Conservation (phyloP, 441 rosid species). For the Syzygium malaccense region DNA sequence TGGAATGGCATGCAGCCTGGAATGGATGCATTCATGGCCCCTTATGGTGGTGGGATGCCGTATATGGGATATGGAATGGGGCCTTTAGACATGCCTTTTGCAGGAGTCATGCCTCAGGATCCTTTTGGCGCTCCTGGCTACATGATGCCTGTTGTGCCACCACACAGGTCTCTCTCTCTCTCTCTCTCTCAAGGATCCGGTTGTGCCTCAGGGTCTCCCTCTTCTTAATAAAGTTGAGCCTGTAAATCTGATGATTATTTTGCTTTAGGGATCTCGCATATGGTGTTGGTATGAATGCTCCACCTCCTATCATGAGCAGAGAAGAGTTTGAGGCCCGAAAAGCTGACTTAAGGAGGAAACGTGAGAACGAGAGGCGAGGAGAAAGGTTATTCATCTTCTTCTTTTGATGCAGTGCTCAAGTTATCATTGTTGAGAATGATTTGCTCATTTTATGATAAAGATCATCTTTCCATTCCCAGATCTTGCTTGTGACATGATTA, state of each 20-base stretch:
- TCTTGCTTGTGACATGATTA: background rate
- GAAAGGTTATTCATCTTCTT: conserved; percentile 48
- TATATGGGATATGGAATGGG: conserved; percentile 73
- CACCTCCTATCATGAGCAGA: conserved; percentile 78
- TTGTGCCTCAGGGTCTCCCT: background rate
- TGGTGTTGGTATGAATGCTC: conserved; percentile 71
- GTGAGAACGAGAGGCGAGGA: conserved; percentile 71
- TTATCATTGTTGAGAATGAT: background rate
- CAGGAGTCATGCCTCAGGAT: conserved; percentile 53
- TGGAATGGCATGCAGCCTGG: conserved; percentile 88
- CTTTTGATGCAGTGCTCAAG: background rate
- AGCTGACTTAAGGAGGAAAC: conserved; percentile 80
- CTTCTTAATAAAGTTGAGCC: background rate
- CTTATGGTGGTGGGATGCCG: conserved; percentile 55
- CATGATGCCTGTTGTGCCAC: conserved; percentile 60
- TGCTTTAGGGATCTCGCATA: conserved; percentile 63
- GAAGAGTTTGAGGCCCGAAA: conserved; percentile 92
- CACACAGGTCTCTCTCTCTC: conserved; percentile 41
- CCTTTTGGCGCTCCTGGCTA: conserved; percentile 54
- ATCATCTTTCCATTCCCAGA: background rate
- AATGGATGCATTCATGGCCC: conserved; percentile 68
- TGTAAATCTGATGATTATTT: background rate
- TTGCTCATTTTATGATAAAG: background rate
- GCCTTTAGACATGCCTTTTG: conserved; percentile 61
- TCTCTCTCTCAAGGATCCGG: background rate